Percentiles rank a stretch among this genome's conserved stretches.
These are phyloP conservation scores for Grigorovia yakushimaensis DNA, from an alignment of 805 yeast species.

Conservation along the genomic window DNA sequence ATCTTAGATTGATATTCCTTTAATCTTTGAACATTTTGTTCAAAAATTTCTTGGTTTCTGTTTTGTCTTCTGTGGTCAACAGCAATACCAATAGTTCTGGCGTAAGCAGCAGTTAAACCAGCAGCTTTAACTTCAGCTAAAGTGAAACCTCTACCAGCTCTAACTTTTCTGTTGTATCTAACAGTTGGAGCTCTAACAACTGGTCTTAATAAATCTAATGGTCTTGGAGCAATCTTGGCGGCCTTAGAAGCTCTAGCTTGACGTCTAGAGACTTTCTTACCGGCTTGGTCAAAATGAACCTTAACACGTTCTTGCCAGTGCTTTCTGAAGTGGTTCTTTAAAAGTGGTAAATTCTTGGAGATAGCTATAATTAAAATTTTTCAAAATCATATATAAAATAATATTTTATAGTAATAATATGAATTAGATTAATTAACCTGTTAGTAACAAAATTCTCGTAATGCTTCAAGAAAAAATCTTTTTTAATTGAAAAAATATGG, in stretches of 20 bases:
- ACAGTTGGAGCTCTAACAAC: constrained; percentile 97
- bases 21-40: constrained; percentile 91
- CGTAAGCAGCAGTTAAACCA: constrained; percentile 87
- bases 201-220: constrained; percentile 93
- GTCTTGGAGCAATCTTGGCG: constrained; percentile 94
- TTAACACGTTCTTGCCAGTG: constrained; percentile 99
- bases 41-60: constrained; percentile 93
- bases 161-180: constrained; percentile 98
- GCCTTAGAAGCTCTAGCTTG: constrained; percentile 88
- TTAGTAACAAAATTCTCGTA: no score
- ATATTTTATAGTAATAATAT: no score
- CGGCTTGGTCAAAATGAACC: constrained; percentile 99
- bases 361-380: constrained; percentile 52
- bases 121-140: constrained; percentile 97
- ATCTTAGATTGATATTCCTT: constrained; percentile 92
- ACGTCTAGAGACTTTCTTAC: constrained; percentile 97
- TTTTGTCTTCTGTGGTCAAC: constrained; percentile 99
- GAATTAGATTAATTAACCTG: no score
- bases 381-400: no score
- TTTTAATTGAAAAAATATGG: no score
- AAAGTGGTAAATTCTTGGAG: constrained; percentile 96
- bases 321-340: constrained; percentile 99
- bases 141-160: constrained; percentile 99
- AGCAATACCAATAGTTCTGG: constrained; percentile 97
- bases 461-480: no score